These are phyloP conservation scores for Geotrichum cucujoidarum DNA, from an alignment of 1,139 yeast species.

Conservation along the genomic window DNA sequence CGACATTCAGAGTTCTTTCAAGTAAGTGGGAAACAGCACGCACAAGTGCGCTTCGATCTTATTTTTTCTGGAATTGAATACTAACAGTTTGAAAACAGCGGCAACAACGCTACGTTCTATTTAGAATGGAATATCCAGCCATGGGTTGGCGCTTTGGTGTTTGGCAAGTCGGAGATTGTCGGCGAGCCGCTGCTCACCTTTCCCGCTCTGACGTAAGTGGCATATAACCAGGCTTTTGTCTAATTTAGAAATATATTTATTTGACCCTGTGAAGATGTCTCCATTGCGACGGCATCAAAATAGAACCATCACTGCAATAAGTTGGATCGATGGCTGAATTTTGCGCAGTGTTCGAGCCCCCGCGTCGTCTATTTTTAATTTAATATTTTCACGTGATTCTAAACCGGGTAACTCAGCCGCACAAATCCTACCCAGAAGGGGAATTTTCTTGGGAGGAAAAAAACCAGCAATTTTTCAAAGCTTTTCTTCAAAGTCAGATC, in stretches of 20 bases:
- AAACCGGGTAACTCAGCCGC: no score
- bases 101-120: constrained; percentile 62
- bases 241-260: no score
- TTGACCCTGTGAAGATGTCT: no score
- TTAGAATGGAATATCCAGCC: constrained; percentile 95
- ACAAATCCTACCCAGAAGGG: no score
- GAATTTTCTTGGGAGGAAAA: background rate
- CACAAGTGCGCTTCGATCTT: background rate
- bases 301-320: no score
- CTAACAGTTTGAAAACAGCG: constrained; percentile 23
- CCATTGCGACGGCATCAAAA: no score
- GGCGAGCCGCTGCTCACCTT: constrained; percentile 24
- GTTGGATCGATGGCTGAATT: background rate
- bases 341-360: background rate
- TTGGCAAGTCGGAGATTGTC: constrained; percentile 53
- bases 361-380: background rate
- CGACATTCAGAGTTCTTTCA: constrained; percentile 70
- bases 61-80: constrained; percentile 6
- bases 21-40: constrained; percentile 28
- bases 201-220: no score
- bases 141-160: constrained; percentile 70
- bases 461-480: background rate
- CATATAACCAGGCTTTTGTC: background rate
- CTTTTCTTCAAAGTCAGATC: background rate
- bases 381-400: no score